Conservation (phyloP, 495 filamentous ascomycete species). For the Neurospora sp. region DNA sequence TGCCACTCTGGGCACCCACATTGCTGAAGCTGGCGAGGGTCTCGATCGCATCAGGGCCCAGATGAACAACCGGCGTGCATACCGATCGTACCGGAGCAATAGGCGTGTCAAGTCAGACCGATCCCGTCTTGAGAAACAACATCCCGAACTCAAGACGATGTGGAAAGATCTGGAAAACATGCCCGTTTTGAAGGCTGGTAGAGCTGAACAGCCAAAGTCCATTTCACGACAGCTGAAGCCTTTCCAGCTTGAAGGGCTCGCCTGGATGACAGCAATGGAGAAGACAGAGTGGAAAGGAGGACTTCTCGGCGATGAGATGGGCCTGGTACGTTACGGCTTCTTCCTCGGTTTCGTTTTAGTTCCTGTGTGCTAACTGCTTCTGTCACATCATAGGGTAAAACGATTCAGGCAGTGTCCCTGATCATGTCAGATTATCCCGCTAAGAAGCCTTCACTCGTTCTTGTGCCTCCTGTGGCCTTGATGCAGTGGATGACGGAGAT, state of each 20-base stretch:
- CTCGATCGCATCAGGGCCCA: slow-evolving; percentile 4
- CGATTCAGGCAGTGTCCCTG: slow-evolving; percentile 90
- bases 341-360: neutral
- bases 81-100: slow-evolving; percentile 12
- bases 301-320: slow-evolving; percentile 91
- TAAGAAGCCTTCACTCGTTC: slow-evolving; percentile 69
- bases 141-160: slow-evolving; percentile 72
- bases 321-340: slow-evolving; percentile 40
- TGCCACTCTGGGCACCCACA: neutral
- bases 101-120: slow-evolving; percentile 15
- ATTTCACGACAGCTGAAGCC: slow-evolving; percentile 78
- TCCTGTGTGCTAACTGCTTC: neutral
- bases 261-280: slow-evolving; percentile 91
- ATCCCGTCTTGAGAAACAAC: slow-evolving; percentile 52
- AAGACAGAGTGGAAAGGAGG: slow-evolving; percentile 76
- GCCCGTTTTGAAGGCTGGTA: slow-evolving; percentile 52
- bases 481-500: slow-evolving; percentile 98
- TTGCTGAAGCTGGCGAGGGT: neutral
- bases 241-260: slow-evolving; percentile 86
- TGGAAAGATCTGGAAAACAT: slow-evolving; percentile 65
- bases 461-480: slow-evolving; percentile 88
- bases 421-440: slow-evolving; percentile 96
- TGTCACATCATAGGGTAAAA: slow-evolving; percentile 53
- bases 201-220: slow-evolving; percentile 62
- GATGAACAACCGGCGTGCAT: slow-evolving; percentile 16